Evolutionary conservation across 768 basidiomycete genomes (phyloP).

Genomic region (Hygrocybe punicea): DNA sequence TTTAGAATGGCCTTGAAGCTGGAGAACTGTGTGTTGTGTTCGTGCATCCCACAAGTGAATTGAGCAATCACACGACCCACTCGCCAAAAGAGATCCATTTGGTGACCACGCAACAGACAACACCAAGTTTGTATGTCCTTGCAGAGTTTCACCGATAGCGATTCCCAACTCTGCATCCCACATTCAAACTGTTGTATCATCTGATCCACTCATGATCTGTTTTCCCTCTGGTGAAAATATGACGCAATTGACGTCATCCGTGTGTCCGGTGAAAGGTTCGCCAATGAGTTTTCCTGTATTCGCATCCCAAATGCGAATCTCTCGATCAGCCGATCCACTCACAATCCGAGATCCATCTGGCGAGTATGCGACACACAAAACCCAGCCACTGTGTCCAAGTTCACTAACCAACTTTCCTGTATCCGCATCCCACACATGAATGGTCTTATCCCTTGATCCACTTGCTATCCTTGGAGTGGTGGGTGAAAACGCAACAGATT

Average conservation of each 20-base stretch:
- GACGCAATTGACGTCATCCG: too few species aligned
- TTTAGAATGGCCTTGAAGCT: constrained; percentile 2
- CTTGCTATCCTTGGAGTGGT: background rate
- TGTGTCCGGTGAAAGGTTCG: too few species aligned
- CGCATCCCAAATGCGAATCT: too few species aligned
- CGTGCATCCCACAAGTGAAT: too few species aligned
- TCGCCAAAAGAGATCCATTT: background rate
- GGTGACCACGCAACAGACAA: background rate
- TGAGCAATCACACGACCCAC: background rate
- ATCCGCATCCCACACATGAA: constrained; percentile 3
- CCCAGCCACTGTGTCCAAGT: constrained; percentile 5
- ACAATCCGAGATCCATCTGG: too few species aligned
- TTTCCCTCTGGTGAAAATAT: constrained; percentile 51
- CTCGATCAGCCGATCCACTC: too few species aligned
- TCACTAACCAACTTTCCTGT: constrained; percentile 1
- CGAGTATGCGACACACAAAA: too few species aligned
- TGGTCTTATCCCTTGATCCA: constrained; percentile 2
- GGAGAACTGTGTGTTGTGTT: too few species aligned
- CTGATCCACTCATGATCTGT: constrained; percentile 46
- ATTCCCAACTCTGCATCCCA: background rate
- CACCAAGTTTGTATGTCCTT: background rate
- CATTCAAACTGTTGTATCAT: constrained; percentile 50
- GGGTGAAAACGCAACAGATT: constrained; percentile 3
- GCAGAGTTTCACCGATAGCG: background rate
- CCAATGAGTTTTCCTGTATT: too few species aligned